Evolutionary conservation across 192 early-diverging fungal species (phyloP), one percentile per base, ranked within the genome.

Genomic region (Rhizoclosmatium sp.): DNA sequence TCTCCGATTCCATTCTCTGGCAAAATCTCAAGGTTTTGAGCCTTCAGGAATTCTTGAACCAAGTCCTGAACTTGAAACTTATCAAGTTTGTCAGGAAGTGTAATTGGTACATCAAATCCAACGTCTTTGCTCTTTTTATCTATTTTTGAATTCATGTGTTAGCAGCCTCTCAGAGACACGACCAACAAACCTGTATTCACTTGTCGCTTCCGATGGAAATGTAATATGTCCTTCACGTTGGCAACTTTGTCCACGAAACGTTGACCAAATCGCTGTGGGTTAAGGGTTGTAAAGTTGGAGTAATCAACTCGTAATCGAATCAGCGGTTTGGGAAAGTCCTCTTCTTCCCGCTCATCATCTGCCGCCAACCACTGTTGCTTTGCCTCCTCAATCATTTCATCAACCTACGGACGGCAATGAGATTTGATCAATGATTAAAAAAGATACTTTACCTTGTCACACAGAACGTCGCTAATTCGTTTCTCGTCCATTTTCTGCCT

Each of bases 251-350:
- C 90, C 2, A 92, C 89, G 86, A 95, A 96, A 44, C 85, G 73
- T 45, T 92, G 89, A 0, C 96, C 95, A 82, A 98, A 98, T 14
- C 92, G 86, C 81, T 93, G 90, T 7, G 95, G 93, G 80, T 95
- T 96, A 82, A 95, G 92, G 59, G 93, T 92, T 59, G 89, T 87
- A 75, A 90, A 98, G 0, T 93, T 94, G 19, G 87, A 91, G 74
- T 98, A 98, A 58, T 98, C 95, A 44, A 98, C 95, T n/a, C 78
- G 75, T 31, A 98, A 80, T 3, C 96, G 87, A 45, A 98, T 86
- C 42, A 98, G 71, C 4, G 93, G 93, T 76, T 82, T 82, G 0
- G 93, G 95, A 74, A 89, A 90, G 2, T 88, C 69, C 1, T 65
- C 56, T 2, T 82, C 78, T 0, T 67, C 39, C 3, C 41, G 80